These are phyloP conservation scores for Penicillium verhagenii DNA, from an alignment of 495 filamentous ascomycete genomes.

Conservation along the genomic window DNA sequence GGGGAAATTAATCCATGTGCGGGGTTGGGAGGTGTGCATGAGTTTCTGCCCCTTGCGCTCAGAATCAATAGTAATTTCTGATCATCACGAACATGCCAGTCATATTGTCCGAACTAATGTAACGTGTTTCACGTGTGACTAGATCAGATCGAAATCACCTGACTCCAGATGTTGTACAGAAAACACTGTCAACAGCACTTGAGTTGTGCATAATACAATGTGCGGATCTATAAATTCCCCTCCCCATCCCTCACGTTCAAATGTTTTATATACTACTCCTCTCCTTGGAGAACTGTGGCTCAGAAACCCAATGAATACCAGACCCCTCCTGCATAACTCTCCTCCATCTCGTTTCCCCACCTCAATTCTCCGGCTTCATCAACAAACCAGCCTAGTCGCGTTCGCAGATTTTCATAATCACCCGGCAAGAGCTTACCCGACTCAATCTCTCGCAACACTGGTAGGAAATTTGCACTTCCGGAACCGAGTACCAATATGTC, in stretches of 20 bases:
- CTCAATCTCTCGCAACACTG: slow-evolving; percentile 18
- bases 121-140: no score
- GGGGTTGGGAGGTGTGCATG: no score
- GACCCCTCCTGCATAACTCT: slow-evolving; percentile 15
- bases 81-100: no score
- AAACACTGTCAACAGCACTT: no score
- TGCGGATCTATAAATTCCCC: background rate
- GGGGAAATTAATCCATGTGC: no score
- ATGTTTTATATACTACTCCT: slow-evolving; percentile 8
- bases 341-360: slow-evolving; percentile 24
- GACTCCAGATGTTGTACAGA: no score
- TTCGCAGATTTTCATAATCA: slow-evolving; percentile 12
- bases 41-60: no score
- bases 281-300: slow-evolving; percentile 14
- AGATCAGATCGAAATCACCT: no score
- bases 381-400: slow-evolving; percentile 22
- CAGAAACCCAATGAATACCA: slow-evolving; percentile 16
- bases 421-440: slow-evolving; percentile 5
- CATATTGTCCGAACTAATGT: no score
- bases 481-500: slow-evolving; percentile 23
- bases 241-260: slow-evolving; percentile 8
- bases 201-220: no score
- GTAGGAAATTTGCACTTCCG: slow-evolving; percentile 18
- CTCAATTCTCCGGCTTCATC: slow-evolving; percentile 17
- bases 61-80: no score